phyloP scores from a whole-genome alignment of 805 yeast genomes.

The Suhomyces xylopsoci region DNA sequence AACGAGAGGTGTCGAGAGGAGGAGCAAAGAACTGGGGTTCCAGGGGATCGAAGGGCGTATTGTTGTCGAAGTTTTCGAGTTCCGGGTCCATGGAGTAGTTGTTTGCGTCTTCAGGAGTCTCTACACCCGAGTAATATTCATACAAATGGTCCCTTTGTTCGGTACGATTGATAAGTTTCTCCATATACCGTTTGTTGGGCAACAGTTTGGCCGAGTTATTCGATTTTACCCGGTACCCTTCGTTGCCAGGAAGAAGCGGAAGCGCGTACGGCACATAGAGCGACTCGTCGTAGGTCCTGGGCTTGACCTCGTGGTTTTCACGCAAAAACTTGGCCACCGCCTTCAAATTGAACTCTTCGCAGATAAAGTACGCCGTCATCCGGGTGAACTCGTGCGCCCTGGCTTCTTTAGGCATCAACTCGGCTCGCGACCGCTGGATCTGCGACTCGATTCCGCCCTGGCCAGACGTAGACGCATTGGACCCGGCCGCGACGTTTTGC shows the following conservation, averaged over 20 bases:
- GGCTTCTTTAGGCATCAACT: constrained; percentile 54
- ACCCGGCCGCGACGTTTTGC: not conserved
- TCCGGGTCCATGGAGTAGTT: constrained; percentile 48
- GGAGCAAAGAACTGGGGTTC: constrained; percentile 88
- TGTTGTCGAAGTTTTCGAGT: constrained; percentile 38
- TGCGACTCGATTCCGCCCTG: constrained; percentile 12
- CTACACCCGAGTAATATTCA: constrained; percentile 84
- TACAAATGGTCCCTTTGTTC: constrained; percentile 90
- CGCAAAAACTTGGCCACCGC: constrained; percentile 62
- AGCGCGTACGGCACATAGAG: constrained; percentile 84
- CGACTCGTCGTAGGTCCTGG: constrained; percentile 89
- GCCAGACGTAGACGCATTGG: too few species aligned
- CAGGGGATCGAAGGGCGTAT: constrained; percentile 76
- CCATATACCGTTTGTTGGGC: constrained; percentile 57
- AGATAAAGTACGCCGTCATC: constrained; percentile 87
- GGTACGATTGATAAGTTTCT: constrained; percentile 69
- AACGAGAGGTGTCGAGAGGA: constrained; percentile 21
- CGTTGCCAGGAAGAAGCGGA: constrained; percentile 82
- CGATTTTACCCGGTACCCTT: constrained; percentile 72
- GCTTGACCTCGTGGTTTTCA: constrained; percentile 75
- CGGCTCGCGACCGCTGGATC: constrained; percentile 49
- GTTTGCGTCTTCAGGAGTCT: constrained; percentile 55
- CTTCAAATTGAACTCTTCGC: constrained; percentile 73
- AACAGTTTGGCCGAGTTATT: constrained; percentile 49
- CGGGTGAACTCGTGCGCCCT: constrained; percentile 68